phyloP scores from a whole-genome alignment of 2,329 filamentous ascomycete species.

The Fusarium sulawesiense region DNA sequence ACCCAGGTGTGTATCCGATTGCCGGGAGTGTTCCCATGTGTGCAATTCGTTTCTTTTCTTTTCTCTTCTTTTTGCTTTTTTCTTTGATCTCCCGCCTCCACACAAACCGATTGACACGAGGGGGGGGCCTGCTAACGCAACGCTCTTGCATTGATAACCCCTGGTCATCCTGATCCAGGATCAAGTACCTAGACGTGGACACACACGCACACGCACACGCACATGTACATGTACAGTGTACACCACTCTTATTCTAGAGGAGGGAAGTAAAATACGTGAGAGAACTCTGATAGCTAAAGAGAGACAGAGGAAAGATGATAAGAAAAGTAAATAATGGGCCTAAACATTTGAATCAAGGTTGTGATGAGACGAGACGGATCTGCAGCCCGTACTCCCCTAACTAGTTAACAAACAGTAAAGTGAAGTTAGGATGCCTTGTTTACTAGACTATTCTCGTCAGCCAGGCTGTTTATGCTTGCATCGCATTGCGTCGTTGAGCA shows the following conservation, averaged over 20 bases:
- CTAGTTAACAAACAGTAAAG: neutral
- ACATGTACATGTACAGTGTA: neutral
- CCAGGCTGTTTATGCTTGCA: slow-evolving; percentile 16
- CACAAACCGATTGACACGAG: slow-evolving; percentile 27
- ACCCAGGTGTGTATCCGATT: slow-evolving; percentile 29
- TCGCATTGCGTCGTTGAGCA: slow-evolving; percentile 8
- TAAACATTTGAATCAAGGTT: slow-evolving; percentile 15
- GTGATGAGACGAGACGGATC: slow-evolving; percentile 40
- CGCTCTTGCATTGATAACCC: slow-evolving; percentile 20
- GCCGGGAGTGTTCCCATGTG: neutral
- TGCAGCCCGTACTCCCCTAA: slow-evolving; percentile 24
- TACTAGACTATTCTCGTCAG: neutral
- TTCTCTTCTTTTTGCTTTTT: slow-evolving; percentile 35
- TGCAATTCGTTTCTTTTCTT: slow-evolving; percentile 34
- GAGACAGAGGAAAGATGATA: neutral
- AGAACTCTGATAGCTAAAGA: neutral
- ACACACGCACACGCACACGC: neutral
- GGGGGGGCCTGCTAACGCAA: slow-evolving; percentile 29
- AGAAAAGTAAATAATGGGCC: slow-evolving; percentile 2
- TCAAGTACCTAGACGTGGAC: slow-evolving; percentile 3
- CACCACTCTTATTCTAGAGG: neutral
- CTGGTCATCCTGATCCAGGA: slow-evolving; percentile 15
- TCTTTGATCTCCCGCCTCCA: slow-evolving; percentile 44
- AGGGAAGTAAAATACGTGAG: slow-evolving; percentile 17
- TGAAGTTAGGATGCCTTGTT: slow-evolving; percentile 19